phyloP scores from a whole-genome alignment of 2,329 filamentous ascomycete species.

The Colletotrichum kahawae region DNA sequence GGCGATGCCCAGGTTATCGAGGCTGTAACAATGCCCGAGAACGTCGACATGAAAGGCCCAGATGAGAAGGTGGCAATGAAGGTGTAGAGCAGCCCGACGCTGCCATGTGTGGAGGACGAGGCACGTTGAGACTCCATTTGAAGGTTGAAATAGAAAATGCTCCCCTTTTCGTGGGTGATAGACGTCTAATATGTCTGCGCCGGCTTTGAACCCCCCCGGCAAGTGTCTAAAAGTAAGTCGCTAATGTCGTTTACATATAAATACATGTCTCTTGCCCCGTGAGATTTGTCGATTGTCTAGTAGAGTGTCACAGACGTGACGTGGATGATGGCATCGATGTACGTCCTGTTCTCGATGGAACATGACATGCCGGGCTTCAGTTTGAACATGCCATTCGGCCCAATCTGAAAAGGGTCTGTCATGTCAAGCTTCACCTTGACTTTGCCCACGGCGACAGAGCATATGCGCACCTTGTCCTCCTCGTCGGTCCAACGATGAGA shows the following conservation, averaged over 20 bases:
- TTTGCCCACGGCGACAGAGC: constrained; percentile 46
- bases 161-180: not conserved
- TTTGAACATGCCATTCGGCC: constrained; percentile 49
- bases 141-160: not conserved
- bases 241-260: not conserved
- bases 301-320: constrained; percentile 35
- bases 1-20: not conserved
- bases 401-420: constrained; percentile 43
- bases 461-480: constrained; percentile 38
- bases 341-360: constrained; percentile 46
- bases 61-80: not conserved
- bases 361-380: constrained; percentile 43
- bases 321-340: constrained; percentile 49
- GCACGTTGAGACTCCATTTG: not conserved
- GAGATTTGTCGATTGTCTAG: not conserved
- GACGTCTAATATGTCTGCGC: not conserved
- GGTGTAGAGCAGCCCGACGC: not conserved
- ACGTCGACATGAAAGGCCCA: not conserved
- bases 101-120: not conserved
- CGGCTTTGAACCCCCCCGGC: not conserved
- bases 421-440: constrained; percentile 40
- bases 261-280: not conserved
- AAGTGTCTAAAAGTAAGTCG: not conserved
- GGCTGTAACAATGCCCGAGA: not conserved
- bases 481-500: constrained; percentile 34